These are phyloP conservation scores for Boletus tylopilopsis DNA, from an alignment of 768 basidiomycete species.

Conservation along the genomic window DNA sequence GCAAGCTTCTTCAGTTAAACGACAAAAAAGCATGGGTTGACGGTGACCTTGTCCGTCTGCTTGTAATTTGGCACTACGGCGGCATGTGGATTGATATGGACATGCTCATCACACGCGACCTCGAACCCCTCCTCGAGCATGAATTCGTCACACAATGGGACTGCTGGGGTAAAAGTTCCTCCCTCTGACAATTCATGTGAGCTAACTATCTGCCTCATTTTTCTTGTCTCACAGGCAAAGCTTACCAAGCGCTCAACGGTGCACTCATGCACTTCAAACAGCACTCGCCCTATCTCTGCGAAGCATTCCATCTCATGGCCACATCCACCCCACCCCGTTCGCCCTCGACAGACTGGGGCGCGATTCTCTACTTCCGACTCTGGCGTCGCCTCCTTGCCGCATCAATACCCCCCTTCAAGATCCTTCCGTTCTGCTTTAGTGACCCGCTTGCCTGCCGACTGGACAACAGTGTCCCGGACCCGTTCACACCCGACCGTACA, in stretches of 20 bases:
- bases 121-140: slow-evolving; percentile 82
- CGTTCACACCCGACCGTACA: slow-evolving; percentile 58
- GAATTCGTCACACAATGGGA: slow-evolving; percentile 99
- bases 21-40: slow-evolving; percentile 92
- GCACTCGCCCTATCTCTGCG: slow-evolving; percentile 94
- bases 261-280: slow-evolving; percentile 90
- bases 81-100: slow-evolving; percentile 99
- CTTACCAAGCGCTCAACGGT: slow-evolving; percentile 81
- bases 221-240: slow-evolving; percentile 48
- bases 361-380: slow-evolving; percentile 84
- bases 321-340: slow-evolving; percentile 68
- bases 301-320: slow-evolving; percentile 90
- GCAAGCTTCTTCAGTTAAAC: slow-evolving; percentile 50
- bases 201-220: slow-evolving; percentile 2
- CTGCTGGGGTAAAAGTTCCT: slow-evolving; percentile 72
- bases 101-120: slow-evolving; percentile 80
- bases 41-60: slow-evolving; percentile 84
- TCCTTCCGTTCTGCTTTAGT: slow-evolving; percentile 93
- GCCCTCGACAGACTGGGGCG: slow-evolving; percentile 91
- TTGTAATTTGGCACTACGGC: slow-evolving; percentile 85
- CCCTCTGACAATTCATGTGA: neutral
- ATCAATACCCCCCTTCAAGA: slow-evolving; percentile 79
- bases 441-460: slow-evolving; percentile 87
- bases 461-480: slow-evolving; percentile 91
- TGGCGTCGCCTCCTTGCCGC: slow-evolving; percentile 78